phyloP scores from a whole-genome alignment of 345 rosid genomes.

The Erodium maritimum region DNA sequence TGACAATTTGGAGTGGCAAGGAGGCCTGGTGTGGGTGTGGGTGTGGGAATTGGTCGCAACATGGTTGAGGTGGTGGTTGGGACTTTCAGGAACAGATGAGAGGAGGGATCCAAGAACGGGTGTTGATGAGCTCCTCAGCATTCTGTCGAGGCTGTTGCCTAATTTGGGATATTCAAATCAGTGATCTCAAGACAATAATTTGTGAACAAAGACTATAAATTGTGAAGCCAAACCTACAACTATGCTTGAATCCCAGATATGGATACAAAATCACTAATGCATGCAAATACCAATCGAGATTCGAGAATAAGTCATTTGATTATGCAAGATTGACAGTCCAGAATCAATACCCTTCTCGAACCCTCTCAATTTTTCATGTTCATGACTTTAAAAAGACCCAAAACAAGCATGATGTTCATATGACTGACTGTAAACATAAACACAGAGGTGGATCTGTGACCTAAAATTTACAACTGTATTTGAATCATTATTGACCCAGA shows the following conservation, averaged over 20 bases:
- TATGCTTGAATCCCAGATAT: neutral
- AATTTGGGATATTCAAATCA: conserved; percentile 5
- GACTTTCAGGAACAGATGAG: conserved; percentile 27
- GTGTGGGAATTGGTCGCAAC: conserved; percentile 8
- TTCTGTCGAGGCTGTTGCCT: conserved; percentile 14
- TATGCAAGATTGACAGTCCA: too few species aligned
- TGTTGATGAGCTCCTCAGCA: conserved; percentile 57
- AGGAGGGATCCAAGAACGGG: conserved; percentile 57
- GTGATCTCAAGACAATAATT: conserved; percentile 19
- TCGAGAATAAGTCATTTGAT: too few species aligned
- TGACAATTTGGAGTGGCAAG: conserved; percentile 6
- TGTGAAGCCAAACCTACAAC: neutral
- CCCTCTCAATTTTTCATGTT: too few species aligned
- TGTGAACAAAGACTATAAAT: conserved; percentile 2
- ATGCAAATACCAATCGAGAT: too few species aligned
- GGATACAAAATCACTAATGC: too few species aligned
- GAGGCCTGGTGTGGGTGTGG: conserved; percentile 5
- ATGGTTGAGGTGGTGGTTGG: conserved; percentile 9
- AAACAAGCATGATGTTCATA: too few species aligned
- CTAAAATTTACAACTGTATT: too few species aligned
- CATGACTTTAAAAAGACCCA: too few species aligned
- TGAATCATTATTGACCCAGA: too few species aligned
- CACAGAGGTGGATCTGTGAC: too few species aligned
- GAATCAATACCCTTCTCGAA: too few species aligned
- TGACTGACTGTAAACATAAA: too few species aligned